These are phyloP conservation scores for Oldenlandia corymbosa DNA, from an alignment of 257 asterid genomes.

Conservation along the genomic window DNA sequence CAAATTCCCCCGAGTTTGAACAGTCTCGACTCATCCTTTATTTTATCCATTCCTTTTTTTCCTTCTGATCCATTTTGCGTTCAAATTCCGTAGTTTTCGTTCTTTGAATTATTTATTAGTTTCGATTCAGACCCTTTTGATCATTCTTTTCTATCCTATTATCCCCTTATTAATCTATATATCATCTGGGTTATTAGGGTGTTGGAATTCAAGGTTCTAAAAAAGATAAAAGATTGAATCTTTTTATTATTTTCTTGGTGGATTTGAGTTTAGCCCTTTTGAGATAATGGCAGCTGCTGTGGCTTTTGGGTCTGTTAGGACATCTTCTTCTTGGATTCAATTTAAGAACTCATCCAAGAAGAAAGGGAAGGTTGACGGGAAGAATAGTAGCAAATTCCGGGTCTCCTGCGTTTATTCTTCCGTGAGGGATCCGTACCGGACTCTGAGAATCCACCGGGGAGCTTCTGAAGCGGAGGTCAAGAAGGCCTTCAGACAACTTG, in stretches of 20 bases:
- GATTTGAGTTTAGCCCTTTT: background rate
- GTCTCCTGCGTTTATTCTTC: slow-evolving; percentile 51
- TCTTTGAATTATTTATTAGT: background rate
- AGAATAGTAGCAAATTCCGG: slow-evolving; percentile 26
- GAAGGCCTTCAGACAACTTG: slow-evolving; percentile 83
- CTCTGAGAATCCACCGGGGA: slow-evolving; percentile 58
- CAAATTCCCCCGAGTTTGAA: background rate
- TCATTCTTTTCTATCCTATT: no score
- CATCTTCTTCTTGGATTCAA: slow-evolving; percentile 34
- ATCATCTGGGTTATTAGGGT: background rate
- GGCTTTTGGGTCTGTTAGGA: slow-evolving; percentile 40
- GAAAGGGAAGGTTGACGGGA: slow-evolving; percentile 16
- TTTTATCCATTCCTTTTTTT: background rate
- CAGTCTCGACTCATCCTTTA: background rate
- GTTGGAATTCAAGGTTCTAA: background rate
- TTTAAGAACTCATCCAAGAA: slow-evolving; percentile 24
- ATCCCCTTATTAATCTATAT: no score
- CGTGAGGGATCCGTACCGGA: slow-evolving; percentile 60
- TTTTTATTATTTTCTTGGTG: no score
- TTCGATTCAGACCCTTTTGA: background rate
- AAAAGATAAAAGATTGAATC: no score
- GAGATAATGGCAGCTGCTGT: slow-evolving; percentile 44
- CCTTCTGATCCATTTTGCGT: background rate
- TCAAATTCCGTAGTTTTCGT: background rate
- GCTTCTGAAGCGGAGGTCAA: slow-evolving; percentile 91